Conservation (phyloP, 768 basidiomycete genomes). For the Roridomyces roridus region DNA sequence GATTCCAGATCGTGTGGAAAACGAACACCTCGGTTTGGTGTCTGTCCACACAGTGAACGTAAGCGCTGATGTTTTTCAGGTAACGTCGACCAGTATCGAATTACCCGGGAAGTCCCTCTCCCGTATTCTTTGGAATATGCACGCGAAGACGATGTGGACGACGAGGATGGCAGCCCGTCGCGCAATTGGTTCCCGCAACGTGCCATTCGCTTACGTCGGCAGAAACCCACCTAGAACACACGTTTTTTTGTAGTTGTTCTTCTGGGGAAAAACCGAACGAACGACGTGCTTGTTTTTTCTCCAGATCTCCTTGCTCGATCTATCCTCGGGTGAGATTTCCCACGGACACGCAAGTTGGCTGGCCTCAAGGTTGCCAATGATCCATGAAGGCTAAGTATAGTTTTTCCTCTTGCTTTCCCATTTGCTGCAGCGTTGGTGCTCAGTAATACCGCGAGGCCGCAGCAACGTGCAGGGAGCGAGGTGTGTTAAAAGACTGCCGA, state of each 20-base stretch:
- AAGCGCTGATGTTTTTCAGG: conserved; percentile 37
- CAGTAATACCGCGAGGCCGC: conserved; percentile 2
- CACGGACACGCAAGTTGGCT: too few relatives aligned
- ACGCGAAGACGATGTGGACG: conserved; percentile 15
- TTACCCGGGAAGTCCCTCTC: conserved; percentile 64
- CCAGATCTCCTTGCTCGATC: too few relatives aligned
- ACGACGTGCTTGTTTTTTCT: too few relatives aligned
- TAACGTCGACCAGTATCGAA: conserved; percentile 94
- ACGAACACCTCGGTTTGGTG: conserved; percentile 89
- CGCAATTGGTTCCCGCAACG: conserved; percentile 11
- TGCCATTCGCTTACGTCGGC: conserved; percentile 15
- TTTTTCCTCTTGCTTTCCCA: too few relatives aligned
- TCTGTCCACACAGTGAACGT: too few relatives aligned
- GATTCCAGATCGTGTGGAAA: conserved; percentile 75
- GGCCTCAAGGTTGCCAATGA: too few relatives aligned
- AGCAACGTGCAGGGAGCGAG: conserved; percentile 15
- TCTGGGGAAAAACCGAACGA: too few relatives aligned
- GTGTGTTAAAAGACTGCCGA: conserved; percentile 1
- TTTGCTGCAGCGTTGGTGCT: not conserved
- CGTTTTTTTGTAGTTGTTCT: too few relatives aligned
- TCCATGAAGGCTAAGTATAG: too few relatives aligned
- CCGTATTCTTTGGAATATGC: conserved; percentile 19
- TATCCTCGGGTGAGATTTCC: too few relatives aligned
- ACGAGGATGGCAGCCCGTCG: conserved; percentile 6
- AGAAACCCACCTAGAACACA: conserved; percentile 8